These are phyloP conservation scores for Claviceps arundinis DNA, from an alignment of 2,329 filamentous ascomycete genomes.

Conservation along the genomic window DNA sequence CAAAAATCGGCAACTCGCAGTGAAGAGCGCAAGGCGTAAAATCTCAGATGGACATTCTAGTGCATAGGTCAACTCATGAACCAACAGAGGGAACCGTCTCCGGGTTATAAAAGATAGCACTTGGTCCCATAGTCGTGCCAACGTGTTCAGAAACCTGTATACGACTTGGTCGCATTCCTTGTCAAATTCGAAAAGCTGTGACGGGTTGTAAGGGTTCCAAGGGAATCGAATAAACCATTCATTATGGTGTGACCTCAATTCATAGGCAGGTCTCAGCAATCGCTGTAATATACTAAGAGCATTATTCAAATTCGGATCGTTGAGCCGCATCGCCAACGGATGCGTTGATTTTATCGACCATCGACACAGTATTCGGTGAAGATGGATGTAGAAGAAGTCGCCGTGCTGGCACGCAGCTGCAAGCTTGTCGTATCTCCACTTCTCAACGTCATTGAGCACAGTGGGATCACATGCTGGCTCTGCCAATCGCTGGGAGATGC, in stretches of 20 bases:
- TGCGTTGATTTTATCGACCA: slow-evolving; percentile 31
- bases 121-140: slow-evolving; percentile 12
- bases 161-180: slow-evolving; percentile 5
- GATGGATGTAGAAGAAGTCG: slow-evolving; percentile 50
- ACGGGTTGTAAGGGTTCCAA: not conserved
- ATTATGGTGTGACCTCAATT: not conserved
- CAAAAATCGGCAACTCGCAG: slow-evolving; percentile 15
- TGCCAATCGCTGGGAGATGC: not conserved
- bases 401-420: slow-evolving; percentile 37
- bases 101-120: slow-evolving; percentile 5
- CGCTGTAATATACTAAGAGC: slow-evolving; percentile 9
- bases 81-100: slow-evolving; percentile 16
- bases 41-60: slow-evolving; percentile 15
- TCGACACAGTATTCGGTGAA: slow-evolving; percentile 53
- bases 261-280: not conserved
- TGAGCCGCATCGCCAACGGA: slow-evolving; percentile 8
- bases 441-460: slow-evolving; percentile 22
- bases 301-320: slow-evolving; percentile 8
- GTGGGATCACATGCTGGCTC: not conserved
- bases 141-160: slow-evolving; percentile 11
- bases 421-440: slow-evolving; percentile 40
- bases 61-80: slow-evolving; percentile 11
- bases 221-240: slow-evolving; percentile 1
- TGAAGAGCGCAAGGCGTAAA: slow-evolving; percentile 17
- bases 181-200: not conserved